phyloP scores from a whole-genome alignment of 108 stramenopile species.

The Cyclotella kingstonii region DNA sequence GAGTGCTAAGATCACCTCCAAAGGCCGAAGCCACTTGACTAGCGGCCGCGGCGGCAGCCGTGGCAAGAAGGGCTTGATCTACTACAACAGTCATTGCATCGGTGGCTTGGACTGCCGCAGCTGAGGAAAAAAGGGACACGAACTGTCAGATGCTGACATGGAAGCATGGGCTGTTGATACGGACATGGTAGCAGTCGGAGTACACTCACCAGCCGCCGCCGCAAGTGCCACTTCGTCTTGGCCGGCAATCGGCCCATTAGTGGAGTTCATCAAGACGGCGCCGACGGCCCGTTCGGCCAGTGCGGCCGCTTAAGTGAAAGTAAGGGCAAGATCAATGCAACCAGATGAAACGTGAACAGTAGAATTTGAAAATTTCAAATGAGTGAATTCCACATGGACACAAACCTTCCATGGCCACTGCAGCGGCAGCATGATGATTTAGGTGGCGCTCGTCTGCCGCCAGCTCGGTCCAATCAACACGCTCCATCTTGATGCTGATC shows the following conservation, averaged over 20 bases:
- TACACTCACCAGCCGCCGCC: constrained; percentile 15
- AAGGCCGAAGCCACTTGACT: constrained; percentile 25
- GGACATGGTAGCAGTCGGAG: not conserved
- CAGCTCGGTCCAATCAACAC: constrained; percentile 15
- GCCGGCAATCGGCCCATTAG: constrained; percentile 1
- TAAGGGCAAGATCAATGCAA: not conserved
- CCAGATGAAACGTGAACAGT: not conserved
- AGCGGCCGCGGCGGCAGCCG: constrained; percentile 46
- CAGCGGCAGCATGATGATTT: constrained; percentile 19
- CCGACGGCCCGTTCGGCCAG: constrained; percentile 15
- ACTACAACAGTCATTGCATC: constrained; percentile 42
- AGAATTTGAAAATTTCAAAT: not conserved
- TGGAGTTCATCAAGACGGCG: constrained; percentile 13
- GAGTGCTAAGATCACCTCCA: not conserved
- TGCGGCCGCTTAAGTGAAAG: constrained; percentile 8
- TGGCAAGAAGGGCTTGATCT: constrained; percentile 43
- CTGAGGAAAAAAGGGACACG: not conserved
- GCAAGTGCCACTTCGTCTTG: constrained; percentile 32
- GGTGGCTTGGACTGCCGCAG: constrained; percentile 39
- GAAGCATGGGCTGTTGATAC: not conserved
- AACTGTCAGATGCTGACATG: not conserved
- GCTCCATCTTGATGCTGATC: no score
- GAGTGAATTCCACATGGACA: not conserved
- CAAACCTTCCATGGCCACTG: constrained; percentile 13
- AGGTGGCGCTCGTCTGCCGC: no score